These are phyloP conservation scores for Allium cepa DNA, from an alignment of 106 monocot genomes.

Conservation along the genomic window DNA sequence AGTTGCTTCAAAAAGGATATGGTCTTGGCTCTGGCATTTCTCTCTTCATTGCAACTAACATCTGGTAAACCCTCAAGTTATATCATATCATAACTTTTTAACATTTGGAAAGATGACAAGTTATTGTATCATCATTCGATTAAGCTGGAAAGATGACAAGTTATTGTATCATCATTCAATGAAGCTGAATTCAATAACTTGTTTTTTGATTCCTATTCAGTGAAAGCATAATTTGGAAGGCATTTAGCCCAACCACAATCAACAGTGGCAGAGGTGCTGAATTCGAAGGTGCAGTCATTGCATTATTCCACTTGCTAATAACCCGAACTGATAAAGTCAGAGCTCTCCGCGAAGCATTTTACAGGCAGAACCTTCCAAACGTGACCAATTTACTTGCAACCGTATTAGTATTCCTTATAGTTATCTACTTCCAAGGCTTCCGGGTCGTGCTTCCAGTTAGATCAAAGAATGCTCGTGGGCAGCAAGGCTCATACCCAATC, in stretches of 20 bases:
- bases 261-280: conserved; percentile 21
- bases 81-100: not conserved
- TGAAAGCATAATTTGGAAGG: conserved; percentile 36
- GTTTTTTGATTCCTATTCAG: conserved; percentile 7
- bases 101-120: too few relatives aligned
- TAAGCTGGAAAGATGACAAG: too few relatives aligned
- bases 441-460: conserved; percentile 35
- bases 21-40: conserved; percentile 65
- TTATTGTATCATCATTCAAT: too few relatives aligned
- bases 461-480: conserved; percentile 28
- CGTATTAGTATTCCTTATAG: conserved; percentile 22
- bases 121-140: too few relatives aligned
- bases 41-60: conserved; percentile 52
- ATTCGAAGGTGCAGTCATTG: conserved; percentile 20
- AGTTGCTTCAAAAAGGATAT: conserved; percentile 66
- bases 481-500: conserved; percentile 29
- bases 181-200: too few relatives aligned
- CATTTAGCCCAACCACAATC: conserved; percentile 26
- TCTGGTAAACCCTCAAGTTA: conserved; percentile 15
- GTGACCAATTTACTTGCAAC: conserved; percentile 22
- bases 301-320: conserved; percentile 26
- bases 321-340: conserved; percentile 26
- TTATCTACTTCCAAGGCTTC: conserved; percentile 37
- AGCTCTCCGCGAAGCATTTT: conserved; percentile 17
- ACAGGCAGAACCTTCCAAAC: conserved; percentile 30